Conservation (phyloP, 306 rosid species). For the Alnus glutinosa region DNA sequence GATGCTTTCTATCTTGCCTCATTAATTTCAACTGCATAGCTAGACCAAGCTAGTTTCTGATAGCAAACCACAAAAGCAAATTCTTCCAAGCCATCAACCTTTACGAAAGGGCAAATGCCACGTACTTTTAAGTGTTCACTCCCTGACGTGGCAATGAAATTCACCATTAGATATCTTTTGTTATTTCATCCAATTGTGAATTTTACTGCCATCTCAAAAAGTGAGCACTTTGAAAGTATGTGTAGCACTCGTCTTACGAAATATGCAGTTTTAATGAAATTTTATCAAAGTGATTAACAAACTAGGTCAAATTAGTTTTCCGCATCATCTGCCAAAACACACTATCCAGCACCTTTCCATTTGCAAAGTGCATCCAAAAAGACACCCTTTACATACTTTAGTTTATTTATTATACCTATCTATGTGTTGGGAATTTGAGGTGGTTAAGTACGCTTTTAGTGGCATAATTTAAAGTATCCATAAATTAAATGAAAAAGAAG, state of each 20-base stretch:
- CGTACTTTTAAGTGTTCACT: too few species aligned
- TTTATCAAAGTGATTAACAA: not conserved
- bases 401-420: too few species aligned
- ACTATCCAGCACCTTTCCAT: not conserved
- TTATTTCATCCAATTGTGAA: too few species aligned
- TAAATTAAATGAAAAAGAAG: not conserved
- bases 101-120: not conserved
- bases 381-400: not conserved
- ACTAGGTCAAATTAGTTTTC: not conserved
- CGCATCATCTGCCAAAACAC: not conserved
- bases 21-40: not conserved
- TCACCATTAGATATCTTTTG: too few species aligned
- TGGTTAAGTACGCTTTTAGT: too few species aligned
- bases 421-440: too few species aligned
- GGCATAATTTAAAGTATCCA: too few species aligned
- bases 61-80: not conserved
- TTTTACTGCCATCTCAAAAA: too few species aligned
- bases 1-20: too few species aligned
- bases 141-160: too few species aligned
- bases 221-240: too few species aligned
- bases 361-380: not conserved
- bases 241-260: too few species aligned
- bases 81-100: not conserved
- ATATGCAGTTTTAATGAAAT: not conserved
- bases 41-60: conserved; percentile 6